Base-by-base conservation (phyloP, 139 green algal genomes). In the Haematococcus lacustris region DNA sequence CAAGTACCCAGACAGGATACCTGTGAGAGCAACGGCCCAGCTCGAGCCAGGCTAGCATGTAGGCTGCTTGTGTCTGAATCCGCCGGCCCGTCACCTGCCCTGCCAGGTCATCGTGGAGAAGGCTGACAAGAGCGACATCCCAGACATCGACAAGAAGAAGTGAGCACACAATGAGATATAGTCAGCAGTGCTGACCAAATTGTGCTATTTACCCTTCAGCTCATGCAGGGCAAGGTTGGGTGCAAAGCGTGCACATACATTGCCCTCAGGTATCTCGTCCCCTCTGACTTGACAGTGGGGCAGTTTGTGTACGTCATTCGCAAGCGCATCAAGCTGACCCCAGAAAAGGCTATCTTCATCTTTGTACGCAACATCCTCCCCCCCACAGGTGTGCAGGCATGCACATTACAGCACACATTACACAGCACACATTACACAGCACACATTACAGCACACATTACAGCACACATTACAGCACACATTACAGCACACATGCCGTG, bases 111-210 rank as follows among this genome's bases (percentile, higher is more conserved):
- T 99, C 64, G 95, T 99, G 28, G 95, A 99, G 85, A 94, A 94
- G 76, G 92, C 95, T 1, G 89, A 94, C 68, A 92, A 88, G 70
- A 97, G 87, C 66, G 90, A 98, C 76, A 97, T 99, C 38, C 92
- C 95, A n/a, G 92, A 96, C 74, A 98, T 99, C 63, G 95, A 99
- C 86, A 99, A 99, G 90, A 98, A 99, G 80, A 99, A 99, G 94
- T 97, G 71, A 85, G 92, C 67, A 28, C 23, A 7, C n/a, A 4
- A 32, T 34, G 53, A n/a, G n/a, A n/a, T n/a, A n/a, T n/a, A n/a
- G 47, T 59, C 47, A n/a, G 47, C 21, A 13, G 17, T 59, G 47
- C 47, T 59, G n/a, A n/a, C n/a, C n/a, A n/a, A n/a, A n/a, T n/a
- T n/a, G n/a, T n/a, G 47, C 35, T n/a, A n/a, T n/a, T n/a, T n/a